Conservation (phyloP, 352 stramenopile genomes). For the Pythium myriotylum region DNA sequence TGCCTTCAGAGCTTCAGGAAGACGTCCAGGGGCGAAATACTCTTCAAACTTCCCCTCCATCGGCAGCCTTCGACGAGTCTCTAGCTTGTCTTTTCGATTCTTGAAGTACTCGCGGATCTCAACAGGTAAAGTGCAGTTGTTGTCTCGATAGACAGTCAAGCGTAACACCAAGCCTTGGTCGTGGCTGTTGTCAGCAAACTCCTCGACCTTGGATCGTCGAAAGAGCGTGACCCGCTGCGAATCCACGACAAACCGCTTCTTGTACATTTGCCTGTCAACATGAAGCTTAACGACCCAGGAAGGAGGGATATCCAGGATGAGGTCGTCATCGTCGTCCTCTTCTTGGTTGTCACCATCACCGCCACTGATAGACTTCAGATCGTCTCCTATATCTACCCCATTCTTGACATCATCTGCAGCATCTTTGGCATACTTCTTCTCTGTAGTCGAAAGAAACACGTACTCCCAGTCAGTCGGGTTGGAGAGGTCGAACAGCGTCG, state of each 20-base stretch:
- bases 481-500: conserved; percentile 80
- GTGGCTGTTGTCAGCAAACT: conserved; percentile 91
- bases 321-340: conserved; percentile 55
- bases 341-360: conserved; percentile 62
- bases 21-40: conserved; percentile 68
- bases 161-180: conserved; percentile 86
- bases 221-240: conserved; percentile 90
- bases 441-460: conserved; percentile 83
- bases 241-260: conserved; percentile 85
- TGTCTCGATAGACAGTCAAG: conserved; percentile 86
- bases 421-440: conserved; percentile 61
- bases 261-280: conserved; percentile 75
- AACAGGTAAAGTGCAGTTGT: conserved; percentile 71
- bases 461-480: conserved; percentile 92
- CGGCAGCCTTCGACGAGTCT: conserved; percentile 71
- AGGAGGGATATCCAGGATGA: conserved; percentile 82
- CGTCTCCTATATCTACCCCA: conserved; percentile 52
- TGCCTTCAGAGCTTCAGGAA: conserved; percentile 74
- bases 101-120: conserved; percentile 93
- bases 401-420: conserved; percentile 50
- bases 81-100: conserved; percentile 91
- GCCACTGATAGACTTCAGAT: conserved; percentile 54
- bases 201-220: conserved; percentile 89
- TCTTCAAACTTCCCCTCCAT: conserved; percentile 90
- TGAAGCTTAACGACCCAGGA: conserved; percentile 84